Conservation (phyloP, 768 basidiomycete species). For the Leccinum disarticulatum region DNA sequence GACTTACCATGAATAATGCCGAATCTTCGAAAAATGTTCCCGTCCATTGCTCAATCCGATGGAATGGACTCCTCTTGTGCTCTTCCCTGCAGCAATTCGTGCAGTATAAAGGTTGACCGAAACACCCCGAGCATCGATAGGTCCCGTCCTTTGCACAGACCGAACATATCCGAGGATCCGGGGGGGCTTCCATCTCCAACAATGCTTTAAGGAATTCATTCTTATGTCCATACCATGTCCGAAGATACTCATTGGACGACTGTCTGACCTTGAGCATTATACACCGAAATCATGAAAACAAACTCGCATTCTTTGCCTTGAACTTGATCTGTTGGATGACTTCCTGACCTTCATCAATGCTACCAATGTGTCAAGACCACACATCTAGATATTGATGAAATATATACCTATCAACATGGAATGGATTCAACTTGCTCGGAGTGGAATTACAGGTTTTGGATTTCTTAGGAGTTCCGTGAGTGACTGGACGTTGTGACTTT, state of each 20-base stretch:
- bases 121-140: background rate
- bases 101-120: background rate
- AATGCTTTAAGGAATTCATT: background rate
- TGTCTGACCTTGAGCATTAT: background rate
- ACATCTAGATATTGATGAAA: too few species aligned
- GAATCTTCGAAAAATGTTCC: background rate
- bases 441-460: too few species aligned
- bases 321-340: too few species aligned
- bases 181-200: background rate
- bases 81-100: background rate
- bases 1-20: background rate
- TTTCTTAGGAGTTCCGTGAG: too few species aligned
- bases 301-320: too few species aligned
- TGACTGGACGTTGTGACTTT: too few species aligned
- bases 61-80: background rate
- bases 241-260: background rate
- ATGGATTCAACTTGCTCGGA: too few species aligned
- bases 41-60: background rate
- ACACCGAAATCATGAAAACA: too few species aligned
- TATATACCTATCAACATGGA: too few species aligned
- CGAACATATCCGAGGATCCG: background rate
- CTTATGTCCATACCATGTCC: background rate
- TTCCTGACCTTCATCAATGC: too few species aligned
- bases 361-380: too few species aligned
- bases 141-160: background rate